Conservation (phyloP, 129 eudicot species). For the Escallonia herrerae region DNA sequence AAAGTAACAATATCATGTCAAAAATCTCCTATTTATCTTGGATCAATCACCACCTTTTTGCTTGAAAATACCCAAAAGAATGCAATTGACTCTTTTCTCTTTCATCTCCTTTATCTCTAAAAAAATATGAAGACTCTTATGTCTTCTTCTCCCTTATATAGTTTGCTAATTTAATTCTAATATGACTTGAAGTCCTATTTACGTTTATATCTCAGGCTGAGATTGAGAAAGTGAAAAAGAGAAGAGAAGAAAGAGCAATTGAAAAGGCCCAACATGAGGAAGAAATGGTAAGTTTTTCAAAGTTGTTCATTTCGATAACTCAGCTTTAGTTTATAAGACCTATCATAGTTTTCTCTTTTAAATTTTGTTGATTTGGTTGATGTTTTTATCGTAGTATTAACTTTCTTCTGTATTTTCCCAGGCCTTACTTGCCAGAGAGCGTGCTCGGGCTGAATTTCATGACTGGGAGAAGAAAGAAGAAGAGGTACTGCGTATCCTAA, state of each 20-base stretch:
- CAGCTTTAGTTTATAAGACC: neutral
- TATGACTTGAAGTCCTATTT: neutral
- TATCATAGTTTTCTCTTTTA: neutral
- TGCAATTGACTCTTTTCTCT: no score
- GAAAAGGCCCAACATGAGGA: conserved; percentile 91
- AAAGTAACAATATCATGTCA: no score
- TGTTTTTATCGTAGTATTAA: no score
- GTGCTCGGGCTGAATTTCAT: conserved; percentile 95
- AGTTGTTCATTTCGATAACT: neutral
- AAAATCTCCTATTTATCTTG: no score
- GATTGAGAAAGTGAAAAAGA: conserved; percentile 89
- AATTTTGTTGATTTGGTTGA: no score
- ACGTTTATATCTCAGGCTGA: conserved; percentile 54
- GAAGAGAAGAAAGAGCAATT: conserved; percentile 86
- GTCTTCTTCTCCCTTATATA: no score
- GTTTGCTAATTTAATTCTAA: no score
- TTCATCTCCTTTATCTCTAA: no score
- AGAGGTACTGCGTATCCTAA: conserved; percentile 36
- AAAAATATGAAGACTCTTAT: no score
- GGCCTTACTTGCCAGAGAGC: conserved; percentile 91
- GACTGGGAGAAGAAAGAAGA: conserved; percentile 99
- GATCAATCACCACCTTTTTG: no score
- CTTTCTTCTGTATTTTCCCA: conserved; percentile 9
- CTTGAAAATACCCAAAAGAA: no score
- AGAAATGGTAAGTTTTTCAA: conserved; percentile 58